These are phyloP conservation scores for Ailanthus altissimus DNA, from an alignment of 345 rosid species.

Conservation along the genomic window DNA sequence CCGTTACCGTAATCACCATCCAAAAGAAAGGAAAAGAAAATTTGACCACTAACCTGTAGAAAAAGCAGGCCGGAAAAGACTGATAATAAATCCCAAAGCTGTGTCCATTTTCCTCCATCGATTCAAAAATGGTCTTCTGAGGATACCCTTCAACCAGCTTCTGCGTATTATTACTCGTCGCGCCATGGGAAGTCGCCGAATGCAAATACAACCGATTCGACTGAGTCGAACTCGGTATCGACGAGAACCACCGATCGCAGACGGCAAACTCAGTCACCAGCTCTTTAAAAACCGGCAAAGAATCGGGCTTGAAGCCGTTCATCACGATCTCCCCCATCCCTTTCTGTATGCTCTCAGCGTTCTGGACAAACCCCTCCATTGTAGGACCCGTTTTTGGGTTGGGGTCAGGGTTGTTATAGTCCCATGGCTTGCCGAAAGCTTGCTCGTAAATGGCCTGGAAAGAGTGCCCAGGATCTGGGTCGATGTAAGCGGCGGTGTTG, in stretches of 20 bases:
- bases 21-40: not conserved
- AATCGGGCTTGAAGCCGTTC: conserved; percentile 74
- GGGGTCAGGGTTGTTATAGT: conserved; percentile 35
- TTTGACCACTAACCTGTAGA: conserved; percentile 44
- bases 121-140: conserved; percentile 71
- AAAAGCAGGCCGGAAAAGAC: conserved; percentile 53
- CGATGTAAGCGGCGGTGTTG: conserved; percentile 59
- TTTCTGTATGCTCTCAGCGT: conserved; percentile 31
- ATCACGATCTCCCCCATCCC: conserved; percentile 42
- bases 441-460: conserved; percentile 89
- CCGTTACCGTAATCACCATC: too few species aligned
- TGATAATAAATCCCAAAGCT: conserved; percentile 66
- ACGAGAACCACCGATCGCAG: conserved; percentile 80
- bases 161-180: conserved; percentile 52
- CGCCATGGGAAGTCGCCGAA: conserved; percentile 75
- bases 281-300: conserved; percentile 58
- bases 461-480: conserved; percentile 86
- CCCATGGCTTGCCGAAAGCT: conserved; percentile 78
- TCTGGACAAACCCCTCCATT: conserved; percentile 41
- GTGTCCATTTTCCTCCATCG: conserved; percentile 58
- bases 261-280: conserved; percentile 66
- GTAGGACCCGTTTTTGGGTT: conserved; percentile 34
- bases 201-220: conserved; percentile 65
- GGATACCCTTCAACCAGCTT: conserved; percentile 57
- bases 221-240: conserved; percentile 66